A percentile compares a stretch with the other conserved stretches of the same genome.
Conservation (phyloP, 2,329 filamentous ascomycete genomes). For the Colletotrichum lindemuthianum region DNA sequence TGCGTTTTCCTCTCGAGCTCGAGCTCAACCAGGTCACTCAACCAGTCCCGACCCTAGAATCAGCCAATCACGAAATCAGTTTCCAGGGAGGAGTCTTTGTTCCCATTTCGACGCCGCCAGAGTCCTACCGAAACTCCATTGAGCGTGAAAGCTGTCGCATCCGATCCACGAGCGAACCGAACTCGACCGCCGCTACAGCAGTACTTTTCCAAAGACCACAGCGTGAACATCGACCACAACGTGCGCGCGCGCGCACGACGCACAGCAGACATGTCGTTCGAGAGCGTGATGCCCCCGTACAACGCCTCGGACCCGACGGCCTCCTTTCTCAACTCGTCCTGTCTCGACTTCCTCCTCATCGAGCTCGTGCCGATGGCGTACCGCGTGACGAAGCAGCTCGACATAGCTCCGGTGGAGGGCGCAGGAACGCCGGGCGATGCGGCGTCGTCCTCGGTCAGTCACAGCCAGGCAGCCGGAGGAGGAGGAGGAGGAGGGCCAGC, state of each 20-base stretch:
- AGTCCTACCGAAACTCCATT: background rate
- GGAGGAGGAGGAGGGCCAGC: conserved; percentile 10
- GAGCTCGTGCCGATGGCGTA: conserved; percentile 96
- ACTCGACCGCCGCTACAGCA: background rate
- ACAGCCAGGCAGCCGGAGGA: conserved; percentile 20
- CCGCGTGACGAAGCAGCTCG: conserved; percentile 80
- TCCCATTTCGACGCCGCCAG: too few species aligned
- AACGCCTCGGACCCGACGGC: conserved; percentile 79
- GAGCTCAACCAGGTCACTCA: too few species aligned
- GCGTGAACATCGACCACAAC: background rate
- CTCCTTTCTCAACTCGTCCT: conserved; percentile 82
- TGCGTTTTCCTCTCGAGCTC: too few species aligned
- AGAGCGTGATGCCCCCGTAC: conserved; percentile 73
- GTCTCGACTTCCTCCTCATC: conserved; percentile 93
- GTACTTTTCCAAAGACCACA: background rate
- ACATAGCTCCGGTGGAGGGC: conserved; percentile 55
- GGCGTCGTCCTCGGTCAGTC: conserved; percentile 10
- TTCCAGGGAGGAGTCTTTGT: too few species aligned
- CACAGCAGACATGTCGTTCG: conserved; percentile 72
- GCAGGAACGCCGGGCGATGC: conserved; percentile 33
- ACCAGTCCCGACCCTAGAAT: too few species aligned
- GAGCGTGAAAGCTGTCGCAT: background rate
- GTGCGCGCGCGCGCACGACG: too few species aligned
- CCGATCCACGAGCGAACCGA: background rate
- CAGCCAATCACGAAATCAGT: too few species aligned